phyloP scores from a whole-genome alignment of 148 eudicot species.

The Heliosperma pusillum region DNA sequence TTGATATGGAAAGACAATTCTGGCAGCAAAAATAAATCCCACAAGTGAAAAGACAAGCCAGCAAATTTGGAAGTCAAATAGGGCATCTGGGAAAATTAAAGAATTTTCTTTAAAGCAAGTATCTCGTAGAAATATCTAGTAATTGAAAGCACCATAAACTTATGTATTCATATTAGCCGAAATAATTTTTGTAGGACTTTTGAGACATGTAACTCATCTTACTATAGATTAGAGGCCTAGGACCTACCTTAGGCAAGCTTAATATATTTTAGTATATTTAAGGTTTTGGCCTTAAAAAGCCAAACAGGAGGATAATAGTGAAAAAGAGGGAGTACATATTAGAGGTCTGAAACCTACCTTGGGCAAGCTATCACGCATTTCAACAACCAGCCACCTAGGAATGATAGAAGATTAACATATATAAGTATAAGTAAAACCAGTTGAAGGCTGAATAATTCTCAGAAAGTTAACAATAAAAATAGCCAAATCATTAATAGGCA shows the following conservation, averaged over 20 bases:
- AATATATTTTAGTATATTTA: conserved; percentile 8
- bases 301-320: background rate
- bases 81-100: background rate
- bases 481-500: background rate
- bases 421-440: conserved; percentile 19
- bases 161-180: background rate
- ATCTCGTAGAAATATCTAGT: background rate
- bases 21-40: background rate
- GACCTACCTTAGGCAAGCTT: conserved; percentile 76
- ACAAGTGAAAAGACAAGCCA: conserved; percentile 1
- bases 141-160: background rate
- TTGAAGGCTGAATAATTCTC: background rate
- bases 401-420: conserved; percentile 15
- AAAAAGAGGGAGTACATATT: background rate
- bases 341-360: conserved; percentile 45
- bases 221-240: background rate
- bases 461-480: background rate
- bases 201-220: background rate
- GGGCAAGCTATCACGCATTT: conserved; percentile 80
- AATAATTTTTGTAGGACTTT: too few species aligned
- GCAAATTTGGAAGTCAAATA: background rate
- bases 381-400: conserved; percentile 93
- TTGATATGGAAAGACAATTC: background rate
- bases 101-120: background rate
- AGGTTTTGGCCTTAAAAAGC: background rate